Base-by-base conservation (phyloP, 2,329 filamentous ascomycete genomes). In the Aspergillus pseudonomiae region DNA sequence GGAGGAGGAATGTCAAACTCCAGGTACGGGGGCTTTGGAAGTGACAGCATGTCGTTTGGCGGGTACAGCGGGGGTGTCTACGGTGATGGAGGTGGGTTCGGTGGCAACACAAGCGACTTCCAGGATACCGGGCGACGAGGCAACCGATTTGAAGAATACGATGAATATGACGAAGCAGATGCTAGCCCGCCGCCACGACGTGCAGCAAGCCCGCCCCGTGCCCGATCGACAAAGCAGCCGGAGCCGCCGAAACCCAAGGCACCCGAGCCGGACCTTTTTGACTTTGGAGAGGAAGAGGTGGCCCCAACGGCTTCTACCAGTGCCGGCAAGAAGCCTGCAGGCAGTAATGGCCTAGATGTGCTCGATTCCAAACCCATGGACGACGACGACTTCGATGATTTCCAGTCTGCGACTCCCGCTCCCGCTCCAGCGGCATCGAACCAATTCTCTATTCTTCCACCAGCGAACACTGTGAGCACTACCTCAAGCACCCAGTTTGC, bases 1-100 rank as follows among this genome's bases (percentile, higher is more conserved):
- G 86, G 89, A 48, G 78, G 85, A 63, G 83, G 85, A 32, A 81
- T 85, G 58, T 82, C 82, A 30, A 86, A 88, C 56, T 79, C 81
- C 62, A 76, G 80, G 71, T 97, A 94, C 74, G 92, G 94, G 60
- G 95, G 95, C 0, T 98, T 98, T 74, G 94, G 95, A 28, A 97
- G 91, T 74, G 93, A 97, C 54, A 84, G 81, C 61, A 80, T 82
- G 60, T 79, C 77, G 60, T 92, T 89, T 57, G 89, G 88, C 12
- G 88, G 88, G 59, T 90, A 90, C 70, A 90, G 88, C 59, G 87
- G 89, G 68, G 86, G 86, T 57, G 94, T 99, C 0, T 98, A 95
- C 74, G 94, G 94, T n/a, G 94, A 98, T 74, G 94, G 94, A 26
- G 94, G 94, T 66, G 94, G 94, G 19, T 97, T 96, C 72, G 93